Evolutionary conservation across 139 green algal genomes (phyloP).

Genomic region (Auxenochlorella protothecoides): DNA sequence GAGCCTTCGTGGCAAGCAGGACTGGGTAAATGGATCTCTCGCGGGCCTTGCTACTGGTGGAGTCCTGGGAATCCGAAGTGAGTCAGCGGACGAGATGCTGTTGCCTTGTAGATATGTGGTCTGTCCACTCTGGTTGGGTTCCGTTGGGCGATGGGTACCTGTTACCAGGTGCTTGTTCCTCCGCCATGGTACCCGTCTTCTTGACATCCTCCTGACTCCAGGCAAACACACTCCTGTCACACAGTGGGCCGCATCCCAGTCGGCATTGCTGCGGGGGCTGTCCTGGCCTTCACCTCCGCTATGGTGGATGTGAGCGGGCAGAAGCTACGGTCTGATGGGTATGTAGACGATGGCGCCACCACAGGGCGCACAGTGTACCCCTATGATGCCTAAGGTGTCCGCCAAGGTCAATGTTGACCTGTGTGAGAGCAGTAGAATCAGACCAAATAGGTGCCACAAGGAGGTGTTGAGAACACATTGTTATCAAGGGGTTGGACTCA

Average conservation of each 20-base stretch:
- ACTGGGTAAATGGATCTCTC: constrained; percentile 32
- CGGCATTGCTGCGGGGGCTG: constrained; percentile 24
- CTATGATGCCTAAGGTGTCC: constrained; percentile 1
- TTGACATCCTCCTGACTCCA: neutral
- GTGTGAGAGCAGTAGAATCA: no score
- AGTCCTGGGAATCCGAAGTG: constrained; percentile 29
- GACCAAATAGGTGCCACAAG: no score
- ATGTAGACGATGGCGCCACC: constrained; percentile 32
- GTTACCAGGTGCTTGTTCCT: neutral
- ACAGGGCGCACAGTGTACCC: constrained; percentile 29
- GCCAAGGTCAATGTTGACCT: no score
- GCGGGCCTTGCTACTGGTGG: constrained; percentile 22
- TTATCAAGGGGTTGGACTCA: no score
- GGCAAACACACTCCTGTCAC: neutral
- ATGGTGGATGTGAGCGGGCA: constrained; percentile 24
- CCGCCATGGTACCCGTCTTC: no score
- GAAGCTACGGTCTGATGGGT: constrained; percentile 10
- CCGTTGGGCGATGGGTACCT: neutral
- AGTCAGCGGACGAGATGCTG: neutral
- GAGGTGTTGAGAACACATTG: no score
- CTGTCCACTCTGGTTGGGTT: neutral
- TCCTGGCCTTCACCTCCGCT: constrained; percentile 22
- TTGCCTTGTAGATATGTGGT: neutral
- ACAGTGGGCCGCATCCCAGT: constrained; percentile 22
- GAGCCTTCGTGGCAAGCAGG: constrained; percentile 33